Conservation (phyloP, 2,329 filamentous ascomycete species). For the Ceratocystis lukuohia region DNA sequence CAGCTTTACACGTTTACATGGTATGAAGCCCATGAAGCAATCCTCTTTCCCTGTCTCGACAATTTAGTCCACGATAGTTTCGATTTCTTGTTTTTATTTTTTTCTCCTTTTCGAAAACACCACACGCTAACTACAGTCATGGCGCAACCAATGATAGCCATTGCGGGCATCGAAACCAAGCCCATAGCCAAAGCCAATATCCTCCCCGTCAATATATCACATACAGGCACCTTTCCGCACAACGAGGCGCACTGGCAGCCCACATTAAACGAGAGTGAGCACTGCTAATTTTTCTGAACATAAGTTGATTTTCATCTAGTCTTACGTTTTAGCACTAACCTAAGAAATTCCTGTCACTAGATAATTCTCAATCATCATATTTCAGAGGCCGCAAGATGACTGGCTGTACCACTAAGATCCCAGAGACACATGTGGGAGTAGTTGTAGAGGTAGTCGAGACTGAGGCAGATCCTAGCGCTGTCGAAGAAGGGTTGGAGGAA, state of each 20-base stretch:
- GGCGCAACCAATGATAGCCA: constrained; percentile 32
- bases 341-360: constrained; percentile 26
- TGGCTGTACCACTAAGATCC: constrained; percentile 52
- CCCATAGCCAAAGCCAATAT: constrained; percentile 49
- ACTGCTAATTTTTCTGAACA: too few species aligned
- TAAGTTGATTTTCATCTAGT: not conserved
- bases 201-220: constrained; percentile 66
- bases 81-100: not conserved
- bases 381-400: constrained; percentile 70
- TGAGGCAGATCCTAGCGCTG: constrained; percentile 21
- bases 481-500: constrained; percentile 25
- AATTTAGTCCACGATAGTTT: too few species aligned
- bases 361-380: constrained; percentile 44
- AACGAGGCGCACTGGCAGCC: constrained; percentile 53
- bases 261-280: constrained; percentile 29
- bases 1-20: constrained; percentile 4
- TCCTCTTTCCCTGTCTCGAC: too few species aligned
- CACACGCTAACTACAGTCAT: constrained; percentile 23
- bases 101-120: not conserved
- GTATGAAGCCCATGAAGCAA: not conserved
- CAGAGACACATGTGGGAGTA: constrained; percentile 56
- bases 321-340: not conserved
- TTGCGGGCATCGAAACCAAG: constrained; percentile 24
- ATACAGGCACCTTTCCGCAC: constrained; percentile 57
- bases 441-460: constrained; percentile 38